Evolutionary conservation across 2,329 filamentous ascomycete species (phyloP).

Genomic region (Chaetomium sp.): DNA sequence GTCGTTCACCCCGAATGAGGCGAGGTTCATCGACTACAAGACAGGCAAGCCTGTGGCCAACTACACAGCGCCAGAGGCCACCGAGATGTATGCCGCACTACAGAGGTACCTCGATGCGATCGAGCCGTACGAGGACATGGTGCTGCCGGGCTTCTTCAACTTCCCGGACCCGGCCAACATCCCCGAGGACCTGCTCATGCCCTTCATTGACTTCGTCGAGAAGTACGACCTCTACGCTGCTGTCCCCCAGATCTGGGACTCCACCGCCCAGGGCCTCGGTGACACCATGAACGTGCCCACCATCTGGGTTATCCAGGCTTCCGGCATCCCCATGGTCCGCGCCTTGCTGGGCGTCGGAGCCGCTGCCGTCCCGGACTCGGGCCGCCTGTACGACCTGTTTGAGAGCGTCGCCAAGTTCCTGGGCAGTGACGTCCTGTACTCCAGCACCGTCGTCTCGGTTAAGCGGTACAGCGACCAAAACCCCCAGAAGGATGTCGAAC

Average conservation of each 20-base stretch:
- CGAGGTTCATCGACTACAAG: slow-evolving; percentile 29
- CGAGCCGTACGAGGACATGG: slow-evolving; percentile 30
- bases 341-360: slow-evolving; percentile 38
- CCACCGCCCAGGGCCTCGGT: slow-evolving; percentile 28
- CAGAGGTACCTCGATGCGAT: slow-evolving; percentile 26
- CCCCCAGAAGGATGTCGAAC: slow-evolving; percentile 2
- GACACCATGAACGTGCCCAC: slow-evolving; percentile 28
- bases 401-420: slow-evolving; percentile 42
- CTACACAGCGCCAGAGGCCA: slow-evolving; percentile 19
- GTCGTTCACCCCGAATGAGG: slow-evolving; percentile 15
- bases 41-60: slow-evolving; percentile 26
- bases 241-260: slow-evolving; percentile 29
- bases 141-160: slow-evolving; percentile 33
- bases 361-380: slow-evolving; percentile 41
- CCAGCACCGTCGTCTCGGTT: slow-evolving; percentile 40
- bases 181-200: slow-evolving; percentile 33
- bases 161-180: slow-evolving; percentile 28
- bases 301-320: slow-evolving; percentile 28
- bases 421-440: slow-evolving; percentile 42
- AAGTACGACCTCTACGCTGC: slow-evolving; percentile 32
- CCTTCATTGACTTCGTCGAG: slow-evolving; percentile 30
- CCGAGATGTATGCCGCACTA: slow-evolving; percentile 20
- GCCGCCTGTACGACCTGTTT: slow-evolving; percentile 46
- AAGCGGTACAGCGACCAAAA: slow-evolving; percentile 9
- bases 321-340: slow-evolving; percentile 37